Evolutionary conservation across 352 stramenopile species (phyloP).

Genomic region (Thalassiosira livingstoniorum): DNA sequence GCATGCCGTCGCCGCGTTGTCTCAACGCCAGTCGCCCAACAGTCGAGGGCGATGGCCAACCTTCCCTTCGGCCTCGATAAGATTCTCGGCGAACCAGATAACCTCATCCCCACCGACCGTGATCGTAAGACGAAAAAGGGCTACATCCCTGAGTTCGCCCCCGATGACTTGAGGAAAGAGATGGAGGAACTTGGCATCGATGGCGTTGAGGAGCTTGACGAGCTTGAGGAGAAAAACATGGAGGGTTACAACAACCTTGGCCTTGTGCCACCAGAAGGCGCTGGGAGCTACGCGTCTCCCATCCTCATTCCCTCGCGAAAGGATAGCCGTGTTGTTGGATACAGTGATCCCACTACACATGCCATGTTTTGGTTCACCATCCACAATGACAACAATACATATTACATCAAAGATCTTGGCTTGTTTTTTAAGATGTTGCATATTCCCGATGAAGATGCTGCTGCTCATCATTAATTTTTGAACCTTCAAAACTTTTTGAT

Average conservation of each 20-base stretch:
- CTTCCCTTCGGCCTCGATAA: slow-evolving; percentile 83
- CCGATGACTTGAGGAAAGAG: slow-evolving; percentile 82
- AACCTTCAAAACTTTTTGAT: too few relatives aligned
- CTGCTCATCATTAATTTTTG: slow-evolving; percentile 65
- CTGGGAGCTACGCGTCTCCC: slow-evolving; percentile 75
- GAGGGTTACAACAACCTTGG: slow-evolving; percentile 84
- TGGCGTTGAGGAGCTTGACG: slow-evolving; percentile 80
- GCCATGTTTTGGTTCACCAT: slow-evolving; percentile 87
- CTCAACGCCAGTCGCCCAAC: neutral
- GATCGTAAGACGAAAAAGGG: slow-evolving; percentile 66
- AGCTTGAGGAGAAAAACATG: slow-evolving; percentile 82
- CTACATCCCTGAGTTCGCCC: slow-evolving; percentile 78
- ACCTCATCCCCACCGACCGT: slow-evolving; percentile 79
- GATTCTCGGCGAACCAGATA: slow-evolving; percentile 80
- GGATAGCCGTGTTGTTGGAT: slow-evolving; percentile 79
- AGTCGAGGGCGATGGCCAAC: slow-evolving; percentile 48
- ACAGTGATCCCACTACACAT: slow-evolving; percentile 81
- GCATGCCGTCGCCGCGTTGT: slow-evolving; percentile 30
- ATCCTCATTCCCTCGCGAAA: slow-evolving; percentile 83
- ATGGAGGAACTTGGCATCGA: slow-evolving; percentile 82
- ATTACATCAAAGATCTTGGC: slow-evolving; percentile 86
- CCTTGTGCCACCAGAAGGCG: slow-evolving; percentile 80
- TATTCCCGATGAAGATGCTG: slow-evolving; percentile 76
- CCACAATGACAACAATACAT: slow-evolving; percentile 84
- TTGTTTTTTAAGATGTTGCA: slow-evolving; percentile 87